These are phyloP conservation scores for Endocarpon pusillum DNA, from an alignment of 495 filamentous ascomycete species.

Conservation along the genomic window DNA sequence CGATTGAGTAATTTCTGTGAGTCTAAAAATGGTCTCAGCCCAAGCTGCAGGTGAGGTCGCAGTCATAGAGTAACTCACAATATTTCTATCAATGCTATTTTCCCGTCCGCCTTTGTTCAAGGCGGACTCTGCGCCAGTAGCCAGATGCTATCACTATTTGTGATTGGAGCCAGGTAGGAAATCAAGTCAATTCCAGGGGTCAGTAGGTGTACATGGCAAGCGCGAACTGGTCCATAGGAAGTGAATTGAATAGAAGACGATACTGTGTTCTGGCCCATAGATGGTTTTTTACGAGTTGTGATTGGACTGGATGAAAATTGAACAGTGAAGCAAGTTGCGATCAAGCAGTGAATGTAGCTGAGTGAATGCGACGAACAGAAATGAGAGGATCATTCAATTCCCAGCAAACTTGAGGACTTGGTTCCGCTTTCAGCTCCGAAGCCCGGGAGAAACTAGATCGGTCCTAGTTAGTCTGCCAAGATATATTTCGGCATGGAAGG, in stretches of 20 bases:
- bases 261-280: conserved; percentile 1
- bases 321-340: not conserved
- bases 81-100: conserved; percentile 10
- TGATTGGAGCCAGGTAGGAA: not conserved
- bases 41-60: not conserved
- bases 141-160: conserved; percentile 16
- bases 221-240: not conserved
- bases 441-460: no score
- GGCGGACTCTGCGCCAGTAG: conserved; percentile 39
- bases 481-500: no score
- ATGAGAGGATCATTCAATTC: not conserved
- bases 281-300: not conserved
- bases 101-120: conserved; percentile 44
- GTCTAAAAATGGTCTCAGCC: not conserved
- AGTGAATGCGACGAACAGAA: not conserved
- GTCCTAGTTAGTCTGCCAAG: no score
- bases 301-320: not conserved
- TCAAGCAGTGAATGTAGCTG: not conserved
- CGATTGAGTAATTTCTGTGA: not conserved
- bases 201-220: not conserved
- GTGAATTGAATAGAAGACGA: not conserved
- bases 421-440: no score
- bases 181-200: no score
- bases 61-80: not conserved
- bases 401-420: not conserved